phyloP scores from a whole-genome alignment of 208 protist species.

The Trypanosoma cruzi region DNA sequence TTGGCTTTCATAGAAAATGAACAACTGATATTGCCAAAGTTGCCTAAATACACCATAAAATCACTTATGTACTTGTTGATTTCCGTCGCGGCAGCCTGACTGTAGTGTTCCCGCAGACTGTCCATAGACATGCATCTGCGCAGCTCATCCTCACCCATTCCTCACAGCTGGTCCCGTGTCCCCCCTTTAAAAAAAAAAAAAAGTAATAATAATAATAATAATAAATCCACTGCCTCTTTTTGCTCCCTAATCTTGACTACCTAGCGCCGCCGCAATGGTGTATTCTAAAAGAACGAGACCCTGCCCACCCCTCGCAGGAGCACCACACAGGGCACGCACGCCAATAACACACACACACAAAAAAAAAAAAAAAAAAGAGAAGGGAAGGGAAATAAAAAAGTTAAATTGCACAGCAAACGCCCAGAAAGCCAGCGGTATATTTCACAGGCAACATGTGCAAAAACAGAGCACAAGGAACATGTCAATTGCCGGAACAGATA shows the following conservation, averaged over 20 bases:
- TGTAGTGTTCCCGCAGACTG: slow-evolving; percentile 16
- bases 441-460: too few species aligned
- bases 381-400: slow-evolving; percentile 4
- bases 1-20: slow-evolving; percentile 5
- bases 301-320: not conserved
- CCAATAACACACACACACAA: too few species aligned
- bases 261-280: not conserved
- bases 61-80: slow-evolving; percentile 24
- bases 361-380: slow-evolving; percentile 3
- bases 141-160: slow-evolving; percentile 15
- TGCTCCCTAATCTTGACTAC: not conserved
- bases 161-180: not conserved
- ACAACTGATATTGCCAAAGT: slow-evolving; percentile 20
- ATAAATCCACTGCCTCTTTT: too few species aligned
- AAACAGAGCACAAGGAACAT: too few species aligned
- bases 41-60: slow-evolving; percentile 25
- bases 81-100: not conserved
- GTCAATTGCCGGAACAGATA: not conserved
- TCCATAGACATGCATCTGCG: not conserved
- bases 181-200: too few species aligned
- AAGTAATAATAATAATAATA: too few species aligned
- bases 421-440: too few species aligned
- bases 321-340: too few species aligned
- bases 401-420: not conserved
- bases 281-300: not conserved